These are phyloP conservation scores for Urtica urens DNA, from an alignment of 306 rosid species.

Conservation along the genomic window DNA sequence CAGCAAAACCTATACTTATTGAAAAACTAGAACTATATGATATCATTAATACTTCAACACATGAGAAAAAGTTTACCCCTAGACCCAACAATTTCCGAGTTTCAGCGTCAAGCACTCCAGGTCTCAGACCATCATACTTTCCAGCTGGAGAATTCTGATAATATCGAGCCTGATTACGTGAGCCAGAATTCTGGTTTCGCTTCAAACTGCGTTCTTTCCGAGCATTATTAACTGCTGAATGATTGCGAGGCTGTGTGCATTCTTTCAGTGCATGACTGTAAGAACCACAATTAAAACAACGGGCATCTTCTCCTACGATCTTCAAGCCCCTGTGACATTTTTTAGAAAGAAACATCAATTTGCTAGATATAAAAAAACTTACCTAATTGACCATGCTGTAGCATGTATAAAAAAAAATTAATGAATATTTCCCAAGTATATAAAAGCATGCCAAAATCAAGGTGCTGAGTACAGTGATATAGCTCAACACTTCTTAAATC, in stretches of 20 bases:
- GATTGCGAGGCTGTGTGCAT: conserved; percentile 69
- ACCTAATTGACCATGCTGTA: neutral
- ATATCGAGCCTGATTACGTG: conserved; percentile 77
- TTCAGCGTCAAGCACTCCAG: conserved; percentile 70
- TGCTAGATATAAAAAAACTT: neutral
- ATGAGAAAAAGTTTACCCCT: conserved; percentile 40
- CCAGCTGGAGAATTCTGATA: conserved; percentile 80
- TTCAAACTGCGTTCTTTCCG: conserved; percentile 62
- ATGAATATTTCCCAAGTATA: neutral
- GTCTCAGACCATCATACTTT: conserved; percentile 77
- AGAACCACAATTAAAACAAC: conserved; percentile 96
- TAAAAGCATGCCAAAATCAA: neutral
- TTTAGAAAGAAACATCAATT: neutral
- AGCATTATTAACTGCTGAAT: conserved; percentile 67
- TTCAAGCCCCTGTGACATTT: conserved; percentile 47
- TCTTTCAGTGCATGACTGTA: conserved; percentile 71
- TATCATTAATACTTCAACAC: neutral
- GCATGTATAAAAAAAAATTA: neutral
- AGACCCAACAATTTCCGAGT: conserved; percentile 76
- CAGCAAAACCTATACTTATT: neutral
- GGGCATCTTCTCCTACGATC: conserved; percentile 64
- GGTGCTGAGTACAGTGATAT: no score
- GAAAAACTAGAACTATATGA: neutral
- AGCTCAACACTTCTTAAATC: no score
- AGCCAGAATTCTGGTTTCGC: conserved; percentile 45